phyloP scores from a whole-genome alignment of 257 asterid species.

The Plantago elongata region DNA sequence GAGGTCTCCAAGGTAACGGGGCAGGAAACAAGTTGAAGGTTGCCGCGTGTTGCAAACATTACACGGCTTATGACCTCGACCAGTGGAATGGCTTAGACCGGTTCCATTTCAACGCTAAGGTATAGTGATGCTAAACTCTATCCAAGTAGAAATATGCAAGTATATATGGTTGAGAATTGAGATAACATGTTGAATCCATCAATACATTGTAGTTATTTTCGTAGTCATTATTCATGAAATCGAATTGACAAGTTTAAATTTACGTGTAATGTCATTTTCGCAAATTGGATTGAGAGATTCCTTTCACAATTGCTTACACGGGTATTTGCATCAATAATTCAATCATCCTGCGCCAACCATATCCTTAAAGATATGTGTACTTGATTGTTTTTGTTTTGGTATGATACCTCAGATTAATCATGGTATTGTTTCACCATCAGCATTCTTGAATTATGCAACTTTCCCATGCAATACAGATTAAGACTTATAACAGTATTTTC shows the following conservation, averaged over 20 bases:
- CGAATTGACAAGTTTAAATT: no score
- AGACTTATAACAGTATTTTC: no score
- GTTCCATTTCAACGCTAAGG: conserved; percentile 79
- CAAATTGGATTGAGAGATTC: not conserved
- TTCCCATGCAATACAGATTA: not conserved
- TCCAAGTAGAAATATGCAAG: no score
- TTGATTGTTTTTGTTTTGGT: not conserved
- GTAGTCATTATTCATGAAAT: no score
- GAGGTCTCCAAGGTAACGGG: conserved; percentile 62
- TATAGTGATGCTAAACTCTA: conserved; percentile 8
- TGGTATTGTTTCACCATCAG: conserved; percentile 1
- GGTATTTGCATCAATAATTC: conserved; percentile 9
- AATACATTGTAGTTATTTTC: no score
- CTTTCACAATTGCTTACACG: conserved; percentile 28
- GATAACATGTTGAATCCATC: no score
- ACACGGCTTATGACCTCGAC: conserved; percentile 87
- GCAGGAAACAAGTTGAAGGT: conserved; percentile 48
- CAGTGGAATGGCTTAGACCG: conserved; percentile 70
- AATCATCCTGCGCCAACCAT: not conserved
- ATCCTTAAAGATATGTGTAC: not conserved
- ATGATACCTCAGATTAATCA: not conserved
- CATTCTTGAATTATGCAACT: not conserved
- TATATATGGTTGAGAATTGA: no score
- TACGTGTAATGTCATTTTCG: not conserved
- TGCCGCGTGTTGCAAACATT: conserved; percentile 91